Evolutionary conservation across 106 monocot genomes (phyloP), one percentile per base, ranked within the genome.

Genomic region (Dioscorea zingiberensis): DNA sequence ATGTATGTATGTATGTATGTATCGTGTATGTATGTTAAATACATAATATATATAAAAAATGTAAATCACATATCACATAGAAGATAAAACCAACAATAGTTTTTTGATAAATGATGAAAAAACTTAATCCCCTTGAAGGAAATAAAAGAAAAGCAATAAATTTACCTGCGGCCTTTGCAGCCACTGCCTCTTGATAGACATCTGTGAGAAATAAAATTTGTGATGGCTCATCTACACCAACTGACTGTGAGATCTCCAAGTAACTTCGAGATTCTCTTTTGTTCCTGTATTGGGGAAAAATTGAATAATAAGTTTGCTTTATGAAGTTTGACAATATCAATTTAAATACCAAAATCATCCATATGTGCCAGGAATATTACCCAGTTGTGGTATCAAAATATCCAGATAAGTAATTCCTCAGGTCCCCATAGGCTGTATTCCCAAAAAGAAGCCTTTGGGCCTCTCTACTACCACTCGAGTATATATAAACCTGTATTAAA

Each of bases 401-500:
- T 23, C 93, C 98, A 82, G 73, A 98, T 3, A 98, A 70, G 74
- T 82, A 87, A 54, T 82, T 80, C 46, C 98, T 84, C 73, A 98
- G 65, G 64, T 98, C 98, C 14, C 98, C 98, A 70, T 83, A 65
- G 23, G 69, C 44, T 60, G 93, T 98, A 65, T 98, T 84, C 27
- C 93, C 89, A 80, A 98, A 98, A 25, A 98, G 62, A 59, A 93
- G 98, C 65, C 89, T 79, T 61, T 98, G 98, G 21, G 98, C 93
- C 64, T 98, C 98, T 69, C 98, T 89, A 67, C 98, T 98, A 28
- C 98, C 98, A 70, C 98, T 98, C 68, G 98, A 98, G 75, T 93
- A 93, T 73, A 93, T 89, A 66, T 98, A 93, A 48, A 91, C 82
- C 95, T 97, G 64, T 55, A 82, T 51, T 47, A 59, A 30, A n/a